A percentile compares a stretch with the other conserved stretches of the same genome.
Evolutionary conservation across 2,329 filamentous ascomycete genomes (phyloP).

Genomic region (Acrocalymma vagum): DNA sequence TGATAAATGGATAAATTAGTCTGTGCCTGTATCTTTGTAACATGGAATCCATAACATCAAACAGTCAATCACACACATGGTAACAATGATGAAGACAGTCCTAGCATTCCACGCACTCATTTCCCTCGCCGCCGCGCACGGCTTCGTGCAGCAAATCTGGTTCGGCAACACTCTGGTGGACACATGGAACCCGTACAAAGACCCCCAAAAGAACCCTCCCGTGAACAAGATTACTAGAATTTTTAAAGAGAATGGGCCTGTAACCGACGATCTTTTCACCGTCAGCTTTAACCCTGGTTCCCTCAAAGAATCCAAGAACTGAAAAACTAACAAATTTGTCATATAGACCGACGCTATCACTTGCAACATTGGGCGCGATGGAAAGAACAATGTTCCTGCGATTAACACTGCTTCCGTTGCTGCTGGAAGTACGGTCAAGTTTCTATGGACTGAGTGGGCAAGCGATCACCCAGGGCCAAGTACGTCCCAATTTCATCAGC

Average conservation of each 20-base stretch:
- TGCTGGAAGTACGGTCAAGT: slow-evolving; percentile 13
- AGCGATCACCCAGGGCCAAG: slow-evolving; percentile 15
- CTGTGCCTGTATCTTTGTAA: too few species aligned
- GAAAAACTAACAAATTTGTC: neutral
- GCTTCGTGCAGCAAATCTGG: slow-evolving; percentile 14
- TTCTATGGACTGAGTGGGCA: slow-evolving; percentile 17
- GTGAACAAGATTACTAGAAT: slow-evolving; percentile 13
- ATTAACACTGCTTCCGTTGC: slow-evolving; percentile 2
- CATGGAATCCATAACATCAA: too few species aligned
- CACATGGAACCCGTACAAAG: slow-evolving; percentile 18
- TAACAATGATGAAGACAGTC: too few species aligned
- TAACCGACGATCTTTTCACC: slow-evolving; percentile 12
- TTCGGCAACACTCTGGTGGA: slow-evolving; percentile 10
- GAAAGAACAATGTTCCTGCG: slow-evolving; percentile 11
- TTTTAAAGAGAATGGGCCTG: slow-evolving; percentile 14
- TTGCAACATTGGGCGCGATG: slow-evolving; percentile 13
- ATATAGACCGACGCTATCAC: slow-evolving; percentile 17
- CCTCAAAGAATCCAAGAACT: neutral
- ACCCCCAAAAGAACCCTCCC: slow-evolving; percentile 12
- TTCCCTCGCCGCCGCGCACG: slow-evolving; percentile 7
- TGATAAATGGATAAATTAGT: too few species aligned
- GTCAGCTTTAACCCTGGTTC: neutral
- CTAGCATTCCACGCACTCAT: too few species aligned
- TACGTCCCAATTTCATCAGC: neutral
- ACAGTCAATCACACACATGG: too few species aligned